phyloP scores from a whole-genome alignment of 1,284 basidiomycete species.

The Erythrobasidium hasegawianum region DNA sequence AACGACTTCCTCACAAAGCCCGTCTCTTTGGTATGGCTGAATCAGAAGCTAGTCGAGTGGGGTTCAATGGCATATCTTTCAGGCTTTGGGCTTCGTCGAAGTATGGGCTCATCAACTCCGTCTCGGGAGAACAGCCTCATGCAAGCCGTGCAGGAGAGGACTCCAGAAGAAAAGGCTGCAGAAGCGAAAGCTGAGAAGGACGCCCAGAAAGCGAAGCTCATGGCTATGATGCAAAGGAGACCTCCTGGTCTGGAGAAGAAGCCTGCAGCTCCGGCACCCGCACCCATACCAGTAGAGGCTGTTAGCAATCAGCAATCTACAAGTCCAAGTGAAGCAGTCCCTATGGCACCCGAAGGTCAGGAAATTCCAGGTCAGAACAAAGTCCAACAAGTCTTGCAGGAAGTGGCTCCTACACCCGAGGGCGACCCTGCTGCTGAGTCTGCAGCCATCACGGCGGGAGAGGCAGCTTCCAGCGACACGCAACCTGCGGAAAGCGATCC shows the following conservation, averaged over 20 bases:
- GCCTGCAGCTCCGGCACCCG: not conserved
- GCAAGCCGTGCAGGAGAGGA: not conserved
- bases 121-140: not conserved
- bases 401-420: not conserved
- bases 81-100: conserved; percentile 39
- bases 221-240: not conserved
- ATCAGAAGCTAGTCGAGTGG: conserved; percentile 99
- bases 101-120: conserved; percentile 7
- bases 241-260: not conserved
- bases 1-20: conserved; percentile 99
- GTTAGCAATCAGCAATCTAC: not conserved
- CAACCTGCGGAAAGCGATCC: not conserved
- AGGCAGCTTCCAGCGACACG: not conserved
- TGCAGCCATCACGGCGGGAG: not conserved
- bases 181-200: not conserved
- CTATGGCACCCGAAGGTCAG: not conserved
- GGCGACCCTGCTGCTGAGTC: not conserved
- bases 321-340: not conserved
- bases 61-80: conserved; percentile 54
- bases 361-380: not conserved
- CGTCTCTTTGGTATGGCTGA: conserved; percentile 89
- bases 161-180: not conserved
- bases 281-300: not conserved
- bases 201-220: conserved; percentile 2
- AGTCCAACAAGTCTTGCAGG: not conserved